These are phyloP conservation scores for Leptographium radiaticola DNA, from an alignment of 2,329 filamentous ascomycete genomes.

Conservation along the genomic window DNA sequence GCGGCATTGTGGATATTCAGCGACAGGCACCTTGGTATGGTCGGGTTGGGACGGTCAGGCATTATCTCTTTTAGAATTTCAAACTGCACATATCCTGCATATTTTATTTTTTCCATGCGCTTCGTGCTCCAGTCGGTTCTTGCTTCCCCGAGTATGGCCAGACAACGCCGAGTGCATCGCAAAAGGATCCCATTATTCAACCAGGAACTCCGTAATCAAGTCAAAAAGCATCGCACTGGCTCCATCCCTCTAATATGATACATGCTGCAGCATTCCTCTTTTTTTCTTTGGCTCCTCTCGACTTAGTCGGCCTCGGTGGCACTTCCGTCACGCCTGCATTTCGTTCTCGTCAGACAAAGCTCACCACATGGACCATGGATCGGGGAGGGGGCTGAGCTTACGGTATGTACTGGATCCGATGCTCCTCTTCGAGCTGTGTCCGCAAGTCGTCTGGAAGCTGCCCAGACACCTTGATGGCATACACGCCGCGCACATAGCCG, in stretches of 20 bases:
- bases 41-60: background rate
- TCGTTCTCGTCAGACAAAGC: background rate
- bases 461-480: conserved; percentile 89
- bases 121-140: background rate
- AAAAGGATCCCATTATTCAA: background rate
- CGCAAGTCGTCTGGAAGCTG: conserved; percentile 56
- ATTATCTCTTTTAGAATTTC: background rate
- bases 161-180: background rate
- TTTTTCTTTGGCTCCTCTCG: background rate
- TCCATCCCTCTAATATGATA: background rate
- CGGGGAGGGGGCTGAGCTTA: conserved; percentile 21
- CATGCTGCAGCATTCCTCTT: background rate
- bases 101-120: background rate
- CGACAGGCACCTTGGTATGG: background rate
- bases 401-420: conserved; percentile 53
- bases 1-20: background rate
- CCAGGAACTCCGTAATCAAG: background rate
- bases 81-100: background rate
- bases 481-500: conserved; percentile 75
- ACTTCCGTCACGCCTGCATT: conserved; percentile 39
- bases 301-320: conserved; percentile 32
- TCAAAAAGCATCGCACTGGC: background rate
- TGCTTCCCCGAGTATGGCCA: background rate
- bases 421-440: conserved; percentile 47
- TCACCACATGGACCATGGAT: background rate